Evolutionary conservation across 768 basidiomycete genomes (phyloP).

Genomic region (Mycena olivaceomarginata): DNA sequence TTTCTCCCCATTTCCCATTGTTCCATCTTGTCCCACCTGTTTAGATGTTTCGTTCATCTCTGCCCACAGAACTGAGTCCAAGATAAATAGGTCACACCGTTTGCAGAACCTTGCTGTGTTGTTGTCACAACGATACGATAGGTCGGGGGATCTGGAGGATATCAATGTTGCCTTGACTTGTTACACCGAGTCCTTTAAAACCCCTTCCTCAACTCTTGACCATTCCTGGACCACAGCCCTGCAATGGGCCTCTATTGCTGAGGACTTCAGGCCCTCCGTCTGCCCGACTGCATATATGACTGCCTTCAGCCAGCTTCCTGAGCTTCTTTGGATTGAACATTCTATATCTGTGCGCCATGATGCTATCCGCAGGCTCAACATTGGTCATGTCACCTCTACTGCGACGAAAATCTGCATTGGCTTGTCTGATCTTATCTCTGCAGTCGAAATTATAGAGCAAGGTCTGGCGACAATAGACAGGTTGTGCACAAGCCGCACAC

Average conservation of each 20-base stretch:
- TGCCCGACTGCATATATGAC: not conserved
- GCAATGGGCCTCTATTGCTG: not conserved
- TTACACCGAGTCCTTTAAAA: too few relatives aligned
- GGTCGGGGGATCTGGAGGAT: not conserved
- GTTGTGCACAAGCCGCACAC: too few relatives aligned
- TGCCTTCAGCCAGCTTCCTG: too few relatives aligned
- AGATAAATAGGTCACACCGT: too few relatives aligned
- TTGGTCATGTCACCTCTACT: not conserved
- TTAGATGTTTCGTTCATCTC: too few relatives aligned
- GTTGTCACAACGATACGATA: not conserved
- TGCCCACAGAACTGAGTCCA: too few relatives aligned
- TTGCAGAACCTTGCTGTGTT: slow-evolving; percentile 1
- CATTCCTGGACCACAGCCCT: not conserved
- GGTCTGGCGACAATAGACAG: not conserved
- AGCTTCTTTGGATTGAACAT: not conserved
- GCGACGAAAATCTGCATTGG: not conserved
- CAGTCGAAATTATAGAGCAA: slow-evolving; percentile 7
- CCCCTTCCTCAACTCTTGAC: not conserved
- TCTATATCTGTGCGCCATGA: not conserved
- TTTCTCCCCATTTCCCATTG: too few relatives aligned
- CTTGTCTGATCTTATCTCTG: not conserved
- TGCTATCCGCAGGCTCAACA: not conserved
- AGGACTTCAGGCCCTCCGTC: not conserved
- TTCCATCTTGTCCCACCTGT: too few relatives aligned
- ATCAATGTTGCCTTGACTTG: not conserved